Evolutionary conservation across 768 basidiomycete genomes (phyloP), one percentile per base, ranked within the genome.

Genomic region (Panus rudis): DNA sequence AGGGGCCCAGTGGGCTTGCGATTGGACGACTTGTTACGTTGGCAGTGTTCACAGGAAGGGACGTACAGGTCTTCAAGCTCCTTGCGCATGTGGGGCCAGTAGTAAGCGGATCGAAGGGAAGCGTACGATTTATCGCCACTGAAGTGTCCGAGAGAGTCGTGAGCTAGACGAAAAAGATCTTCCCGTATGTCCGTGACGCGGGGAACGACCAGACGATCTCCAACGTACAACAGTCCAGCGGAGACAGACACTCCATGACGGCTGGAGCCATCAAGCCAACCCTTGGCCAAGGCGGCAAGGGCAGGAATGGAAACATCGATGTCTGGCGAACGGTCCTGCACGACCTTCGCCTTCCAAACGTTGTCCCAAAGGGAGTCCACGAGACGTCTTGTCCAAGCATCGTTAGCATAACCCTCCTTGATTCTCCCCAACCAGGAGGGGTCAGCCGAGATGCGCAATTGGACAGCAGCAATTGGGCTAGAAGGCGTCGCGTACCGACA

Each of bases 51-150:
- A 42, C 62, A 66, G 6, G 46, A 59, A 46, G 59, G 51, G 0
- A 69, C 60, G 10, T 69, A 67, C 13, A 52, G 24, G 0, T 37
- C 7, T 40, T 61, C 62, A 0, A 69, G 50, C 23, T 63, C 42
- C 0, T 22, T 23, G 0, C 62, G 45, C 67, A 69, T 69, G 25
- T 61, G 53, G 49, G 41, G 50, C 57, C 48, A 39, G 55, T 52
- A 48, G 40, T 46, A 61, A 7, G 23, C 25, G 20, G 17, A 2
- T 6, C 53, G 37, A 0, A 59, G 30, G 1, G 41, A 25, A 1
- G 43, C 46, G 33, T 56, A 49, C 10, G 50, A 52, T 46, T 59
- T 61, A 24, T 46, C 47, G 1, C 24, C 4, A 1, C 58, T 52
- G 16, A 55, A 52, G 31, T 56, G 59, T 2, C 56, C 52, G 6